These are phyloP conservation scores for Hamamelis virginiana DNA, from an alignment of 164 flowering plant genomes.

Conservation along the genomic window DNA sequence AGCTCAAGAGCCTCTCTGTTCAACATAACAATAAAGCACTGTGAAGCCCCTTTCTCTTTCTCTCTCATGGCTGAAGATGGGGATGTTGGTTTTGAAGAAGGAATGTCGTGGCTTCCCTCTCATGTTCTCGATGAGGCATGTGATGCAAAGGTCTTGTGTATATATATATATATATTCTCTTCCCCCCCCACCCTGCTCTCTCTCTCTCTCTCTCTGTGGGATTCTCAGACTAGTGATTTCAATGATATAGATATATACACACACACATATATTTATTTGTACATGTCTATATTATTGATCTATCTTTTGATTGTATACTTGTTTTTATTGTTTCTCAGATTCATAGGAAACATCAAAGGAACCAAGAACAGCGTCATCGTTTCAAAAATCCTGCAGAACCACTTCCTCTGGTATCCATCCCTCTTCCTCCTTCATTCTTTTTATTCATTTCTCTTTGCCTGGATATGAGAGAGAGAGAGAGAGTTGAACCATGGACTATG, in stretches of 20 bases:
- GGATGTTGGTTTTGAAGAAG: slow-evolving; percentile 42
- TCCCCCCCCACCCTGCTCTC: not conserved
- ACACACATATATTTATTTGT: too few species aligned
- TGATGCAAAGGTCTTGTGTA: slow-evolving; percentile 20
- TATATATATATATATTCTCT: not conserved
- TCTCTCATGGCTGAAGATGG: slow-evolving; percentile 21
- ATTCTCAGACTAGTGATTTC: too few species aligned
- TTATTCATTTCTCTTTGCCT: not conserved
- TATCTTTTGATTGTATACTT: too few species aligned
- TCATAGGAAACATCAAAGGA: not conserved
- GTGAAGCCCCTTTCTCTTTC: slow-evolving; percentile 5
- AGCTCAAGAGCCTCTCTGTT: slow-evolving; percentile 8
- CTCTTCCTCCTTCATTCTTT: not conserved
- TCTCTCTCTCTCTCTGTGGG: not conserved
- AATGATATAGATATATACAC: too few species aligned
- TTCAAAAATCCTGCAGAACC: not conserved
- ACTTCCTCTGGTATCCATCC: not conserved
- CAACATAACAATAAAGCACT: slow-evolving; percentile 1
- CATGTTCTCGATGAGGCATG: slow-evolving; percentile 39
- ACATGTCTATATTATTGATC: too few species aligned
- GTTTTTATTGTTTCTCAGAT: too few species aligned
- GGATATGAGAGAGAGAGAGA: too few species aligned
- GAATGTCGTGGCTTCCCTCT: slow-evolving; percentile 47
- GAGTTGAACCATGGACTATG: too few species aligned
- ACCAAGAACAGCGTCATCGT: not conserved